Conservation (phyloP, 768 basidiomycete species). For the Lepiota brunneoincarnata region DNA sequence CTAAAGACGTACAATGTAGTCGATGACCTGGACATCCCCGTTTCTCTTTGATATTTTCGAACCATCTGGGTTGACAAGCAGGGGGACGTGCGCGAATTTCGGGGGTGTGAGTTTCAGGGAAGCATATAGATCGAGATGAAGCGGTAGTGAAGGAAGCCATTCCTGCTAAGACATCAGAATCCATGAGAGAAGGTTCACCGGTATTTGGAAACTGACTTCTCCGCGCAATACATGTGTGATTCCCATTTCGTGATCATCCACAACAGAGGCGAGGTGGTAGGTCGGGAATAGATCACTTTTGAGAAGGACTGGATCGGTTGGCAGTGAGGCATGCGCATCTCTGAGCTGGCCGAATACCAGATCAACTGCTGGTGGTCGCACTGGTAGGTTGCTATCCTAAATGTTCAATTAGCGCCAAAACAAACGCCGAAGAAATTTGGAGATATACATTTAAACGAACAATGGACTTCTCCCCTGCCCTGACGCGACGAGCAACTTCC, state of each 20-base stretch:
- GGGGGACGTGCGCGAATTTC: slow-evolving; percentile 86
- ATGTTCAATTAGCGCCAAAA: neutral
- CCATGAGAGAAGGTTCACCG: neutral
- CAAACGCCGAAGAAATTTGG: neutral
- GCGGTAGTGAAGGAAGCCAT: slow-evolving; percentile 92
- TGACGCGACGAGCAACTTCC: slow-evolving; percentile 72
- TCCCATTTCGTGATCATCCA: slow-evolving; percentile 95
- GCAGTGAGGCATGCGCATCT: slow-evolving; percentile 74
- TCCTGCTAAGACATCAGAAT: slow-evolving; percentile 50
- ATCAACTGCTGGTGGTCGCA: slow-evolving; percentile 52
- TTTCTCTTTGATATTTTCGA: slow-evolving; percentile 94
- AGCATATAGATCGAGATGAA: slow-evolving; percentile 88
- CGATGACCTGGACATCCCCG: slow-evolving; percentile 82
- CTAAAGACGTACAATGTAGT: slow-evolving; percentile 67
- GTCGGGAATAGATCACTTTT: slow-evolving; percentile 95
- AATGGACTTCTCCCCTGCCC: slow-evolving; percentile 74
- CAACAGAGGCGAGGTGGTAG: slow-evolving; percentile 94
- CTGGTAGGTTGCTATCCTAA: slow-evolving; percentile 60
- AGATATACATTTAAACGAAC: slow-evolving; percentile 82
- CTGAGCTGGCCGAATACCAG: slow-evolving; percentile 73
- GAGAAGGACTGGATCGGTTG: slow-evolving; percentile 88
- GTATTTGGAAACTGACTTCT: slow-evolving; percentile 51
- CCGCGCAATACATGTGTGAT: slow-evolving; percentile 95
- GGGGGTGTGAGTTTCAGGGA: slow-evolving; percentile 71
- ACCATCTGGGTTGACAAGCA: slow-evolving; percentile 87